Percentiles rank a stretch among this genome's conserved stretches.
Evolutionary conservation across 202 grass and related monocot species (phyloP).

Genomic region (Bolboschoenoplectus hybrid): DNA sequence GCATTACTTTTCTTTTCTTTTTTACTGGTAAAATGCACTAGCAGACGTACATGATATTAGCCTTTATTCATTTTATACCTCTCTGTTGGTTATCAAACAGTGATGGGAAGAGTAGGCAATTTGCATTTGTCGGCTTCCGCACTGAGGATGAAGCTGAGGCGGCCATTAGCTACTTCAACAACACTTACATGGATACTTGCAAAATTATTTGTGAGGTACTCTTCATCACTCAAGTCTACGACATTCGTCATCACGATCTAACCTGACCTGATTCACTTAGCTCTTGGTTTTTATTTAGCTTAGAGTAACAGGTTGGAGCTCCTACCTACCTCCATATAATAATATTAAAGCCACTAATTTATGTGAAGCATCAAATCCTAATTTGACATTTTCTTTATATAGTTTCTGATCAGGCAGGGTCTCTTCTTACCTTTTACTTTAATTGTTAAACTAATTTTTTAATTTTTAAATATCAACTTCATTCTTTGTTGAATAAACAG

Average conservation of each 20-base stretch:
- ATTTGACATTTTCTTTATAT: not conserved
- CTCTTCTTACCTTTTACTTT: not conserved
- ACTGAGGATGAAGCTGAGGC: conserved; percentile 76
- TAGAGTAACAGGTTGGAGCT: not conserved
- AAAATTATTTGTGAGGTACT: conserved; percentile 94
- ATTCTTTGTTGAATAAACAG: not conserved
- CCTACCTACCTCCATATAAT: not conserved
- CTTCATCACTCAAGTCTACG: not conserved
- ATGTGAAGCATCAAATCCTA: not conserved
- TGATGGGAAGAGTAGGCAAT: conserved; percentile 93
- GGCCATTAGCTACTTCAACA: conserved; percentile 87
- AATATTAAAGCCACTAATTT: conserved; percentile 2
- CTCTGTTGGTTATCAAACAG: conserved; percentile 41
- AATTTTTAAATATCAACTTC: conserved; percentile 9
- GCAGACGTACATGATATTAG: not conserved
- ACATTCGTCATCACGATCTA: conserved; percentile 3
- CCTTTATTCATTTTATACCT: not conserved
- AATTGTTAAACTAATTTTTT: not conserved
- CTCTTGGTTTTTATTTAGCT: not conserved
- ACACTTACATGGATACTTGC: conserved; percentile 91
- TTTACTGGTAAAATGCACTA: not conserved
- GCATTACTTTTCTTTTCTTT: not conserved
- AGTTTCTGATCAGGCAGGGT: not conserved
- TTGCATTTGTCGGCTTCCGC: conserved; percentile 89
- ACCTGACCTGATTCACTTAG: not conserved